phyloP scores from a whole-genome alignment of 345 rosid genomes.

The Rhodamnia argentea region DNA sequence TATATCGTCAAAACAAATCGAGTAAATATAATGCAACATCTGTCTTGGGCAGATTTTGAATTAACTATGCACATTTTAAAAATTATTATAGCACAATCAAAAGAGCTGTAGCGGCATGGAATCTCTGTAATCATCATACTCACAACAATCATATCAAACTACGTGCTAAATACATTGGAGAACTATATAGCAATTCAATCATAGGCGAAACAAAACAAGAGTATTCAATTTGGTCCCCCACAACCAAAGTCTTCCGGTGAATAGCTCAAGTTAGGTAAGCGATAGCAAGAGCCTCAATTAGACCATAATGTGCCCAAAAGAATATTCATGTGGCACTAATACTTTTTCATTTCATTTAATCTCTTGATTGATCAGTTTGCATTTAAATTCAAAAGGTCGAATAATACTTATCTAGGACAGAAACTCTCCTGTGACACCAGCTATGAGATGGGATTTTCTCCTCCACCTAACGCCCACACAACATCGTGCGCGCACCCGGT shows the following conservation, averaged over 20 bases:
- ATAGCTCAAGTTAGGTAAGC: not conserved
- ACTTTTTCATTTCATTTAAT: not conserved
- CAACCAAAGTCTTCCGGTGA: not conserved
- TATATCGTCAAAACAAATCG: not conserved
- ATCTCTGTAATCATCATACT: not conserved
- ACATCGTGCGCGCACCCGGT: not conserved
- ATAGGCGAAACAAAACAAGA: not conserved
- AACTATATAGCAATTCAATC: not conserved
- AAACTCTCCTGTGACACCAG: not conserved
- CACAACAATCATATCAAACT: not conserved
- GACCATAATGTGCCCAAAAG: not conserved
- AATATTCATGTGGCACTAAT: not conserved
- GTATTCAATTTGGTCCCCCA: not conserved
- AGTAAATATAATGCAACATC: not conserved
- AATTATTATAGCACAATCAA: not conserved
- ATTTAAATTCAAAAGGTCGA: not conserved
- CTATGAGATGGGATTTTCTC: not conserved
- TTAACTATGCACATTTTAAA: not conserved
- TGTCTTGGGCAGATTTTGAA: not conserved
- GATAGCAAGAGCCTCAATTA: not conserved
- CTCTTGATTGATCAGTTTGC: not conserved
- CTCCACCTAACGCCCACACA: conserved; percentile 5
- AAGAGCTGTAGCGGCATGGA: not conserved
- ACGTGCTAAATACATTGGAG: not conserved
- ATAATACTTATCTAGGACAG: not conserved